A percentile compares a stretch with the other conserved stretches of the same genome.
phyloP scores from a whole-genome alignment of 2,329 filamentous ascomycete genomes.

The Seiridium unicorne region DNA sequence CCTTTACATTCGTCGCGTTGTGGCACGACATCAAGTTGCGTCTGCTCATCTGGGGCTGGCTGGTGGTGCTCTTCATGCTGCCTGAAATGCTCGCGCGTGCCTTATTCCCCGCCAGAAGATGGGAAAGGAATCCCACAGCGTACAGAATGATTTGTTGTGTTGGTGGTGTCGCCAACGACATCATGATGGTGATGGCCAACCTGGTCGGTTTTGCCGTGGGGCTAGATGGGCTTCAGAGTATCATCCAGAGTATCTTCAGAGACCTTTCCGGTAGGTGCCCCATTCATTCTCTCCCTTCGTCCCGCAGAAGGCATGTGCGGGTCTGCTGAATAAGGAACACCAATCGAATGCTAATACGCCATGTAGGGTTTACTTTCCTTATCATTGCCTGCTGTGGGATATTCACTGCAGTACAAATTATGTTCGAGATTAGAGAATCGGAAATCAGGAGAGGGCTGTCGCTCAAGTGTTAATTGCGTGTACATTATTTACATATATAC shows the following conservation, averaged over 20 bases:
- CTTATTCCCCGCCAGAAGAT: constrained; percentile 72
- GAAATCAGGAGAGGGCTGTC: constrained; percentile 71
- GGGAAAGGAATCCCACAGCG: constrained; percentile 64
- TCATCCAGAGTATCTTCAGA: constrained; percentile 72
- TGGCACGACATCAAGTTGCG: constrained; percentile 97
- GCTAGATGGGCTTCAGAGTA: constrained; percentile 77
- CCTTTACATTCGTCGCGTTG: constrained; percentile 95
- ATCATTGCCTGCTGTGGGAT: constrained; percentile 67
- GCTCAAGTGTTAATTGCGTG: constrained; percentile 4
- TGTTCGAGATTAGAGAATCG: constrained; percentile 91
- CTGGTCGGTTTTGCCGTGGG: constrained; percentile 94
- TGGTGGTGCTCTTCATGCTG: constrained; percentile 89
- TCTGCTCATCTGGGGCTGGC: constrained; percentile 93
- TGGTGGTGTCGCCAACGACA: constrained; percentile 77
- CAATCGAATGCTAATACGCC: background rate
- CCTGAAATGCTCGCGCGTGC: constrained; percentile 75
- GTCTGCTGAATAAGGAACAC: no score
- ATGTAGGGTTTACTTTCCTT: constrained; percentile 68
- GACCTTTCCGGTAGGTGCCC: constrained; percentile 63
- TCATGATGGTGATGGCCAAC: constrained; percentile 97
- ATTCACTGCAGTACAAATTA: constrained; percentile 85
- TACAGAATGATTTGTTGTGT: constrained; percentile 80
- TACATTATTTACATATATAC: background rate
- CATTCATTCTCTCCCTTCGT: background rate
- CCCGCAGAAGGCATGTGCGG: no score